These are phyloP conservation scores for Stentor roeselii DNA, from an alignment of 73 alveolate genomes.

Conservation along the genomic window DNA sequence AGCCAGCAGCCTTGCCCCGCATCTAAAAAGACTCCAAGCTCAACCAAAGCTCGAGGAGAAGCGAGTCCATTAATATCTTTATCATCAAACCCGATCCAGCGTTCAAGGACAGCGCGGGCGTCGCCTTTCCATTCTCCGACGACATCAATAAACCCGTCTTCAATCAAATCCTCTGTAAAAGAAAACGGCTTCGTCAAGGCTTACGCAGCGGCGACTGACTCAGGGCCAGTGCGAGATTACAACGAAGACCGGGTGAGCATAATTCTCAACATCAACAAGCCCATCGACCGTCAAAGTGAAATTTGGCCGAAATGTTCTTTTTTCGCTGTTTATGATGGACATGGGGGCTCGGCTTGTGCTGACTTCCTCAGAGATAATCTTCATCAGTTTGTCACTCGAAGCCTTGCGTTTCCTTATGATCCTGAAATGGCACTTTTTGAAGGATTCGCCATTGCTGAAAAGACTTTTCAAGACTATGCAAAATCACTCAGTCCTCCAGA, in stretches of 20 bases:
- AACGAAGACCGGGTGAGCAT: slow-evolving; percentile 95
- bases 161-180: slow-evolving; percentile 56
- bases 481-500: slow-evolving; percentile 51
- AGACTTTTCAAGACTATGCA: slow-evolving; percentile 72
- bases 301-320: slow-evolving; percentile 95
- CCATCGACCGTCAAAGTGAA: slow-evolving; percentile 62
- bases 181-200: slow-evolving; percentile 85
- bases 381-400: slow-evolving; percentile 46
- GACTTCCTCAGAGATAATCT: slow-evolving; percentile 90
- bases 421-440: slow-evolving; percentile 83
- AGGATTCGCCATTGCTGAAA: slow-evolving; percentile 93
- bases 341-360: slow-evolving; percentile 98
- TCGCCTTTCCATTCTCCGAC: no score
- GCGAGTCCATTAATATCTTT: not conserved
- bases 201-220: slow-evolving; percentile 87
- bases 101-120: not conserved
- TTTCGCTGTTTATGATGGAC: slow-evolving; percentile 97
- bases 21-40: no score
- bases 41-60: not conserved
- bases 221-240: slow-evolving; percentile 87
- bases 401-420: slow-evolving; percentile 81
- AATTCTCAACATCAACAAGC: slow-evolving; percentile 75
- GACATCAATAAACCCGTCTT: slow-evolving; percentile 33
- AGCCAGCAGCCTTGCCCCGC: no score
- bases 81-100: not conserved